phyloP scores from a whole-genome alignment of 1,284 basidiomycete genomes.

The Leccinum fuscescens region DNA sequence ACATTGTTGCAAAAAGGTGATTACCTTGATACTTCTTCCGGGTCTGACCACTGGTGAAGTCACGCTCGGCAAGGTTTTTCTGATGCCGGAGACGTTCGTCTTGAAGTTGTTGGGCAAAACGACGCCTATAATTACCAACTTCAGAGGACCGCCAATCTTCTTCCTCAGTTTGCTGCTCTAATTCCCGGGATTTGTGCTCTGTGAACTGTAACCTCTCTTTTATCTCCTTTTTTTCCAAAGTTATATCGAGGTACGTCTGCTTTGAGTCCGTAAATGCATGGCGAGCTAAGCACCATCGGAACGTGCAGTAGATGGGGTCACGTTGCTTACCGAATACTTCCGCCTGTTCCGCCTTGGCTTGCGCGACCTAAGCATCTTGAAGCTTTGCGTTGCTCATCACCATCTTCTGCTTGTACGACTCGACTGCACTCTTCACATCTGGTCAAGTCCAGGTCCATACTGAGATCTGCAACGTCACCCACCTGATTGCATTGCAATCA shows the following conservation, averaged over 20 bases:
- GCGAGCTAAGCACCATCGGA: constrained; percentile 38
- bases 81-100: constrained; percentile 75
- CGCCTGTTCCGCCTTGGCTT: too few relatives aligned
- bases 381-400: too few relatives aligned
- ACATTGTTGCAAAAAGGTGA: constrained; percentile 3
- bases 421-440: too few relatives aligned
- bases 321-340: too few relatives aligned
- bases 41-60: constrained; percentile 75
- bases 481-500: too few relatives aligned
- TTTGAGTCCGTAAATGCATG: constrained; percentile 51
- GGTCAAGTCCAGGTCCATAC: too few relatives aligned
- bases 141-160: constrained; percentile 70
- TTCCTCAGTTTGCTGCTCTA: constrained; percentile 67
- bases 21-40: constrained; percentile 81
- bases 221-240: constrained; percentile 52
- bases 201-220: constrained; percentile 52
- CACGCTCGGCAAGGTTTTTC: constrained; percentile 73
- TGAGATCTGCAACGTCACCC: too few relatives aligned
- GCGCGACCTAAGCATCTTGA: too few relatives aligned
- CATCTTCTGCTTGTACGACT: too few relatives aligned
- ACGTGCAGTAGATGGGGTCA: too few relatives aligned
- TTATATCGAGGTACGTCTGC: too few relatives aligned
- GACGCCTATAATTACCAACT: constrained; percentile 58
- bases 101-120: constrained; percentile 70
- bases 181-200: constrained; percentile 56